These are phyloP conservation scores for Phyllostachys edulis DNA, from an alignment of 176 grass and related monocot species.

Conservation along the genomic window DNA sequence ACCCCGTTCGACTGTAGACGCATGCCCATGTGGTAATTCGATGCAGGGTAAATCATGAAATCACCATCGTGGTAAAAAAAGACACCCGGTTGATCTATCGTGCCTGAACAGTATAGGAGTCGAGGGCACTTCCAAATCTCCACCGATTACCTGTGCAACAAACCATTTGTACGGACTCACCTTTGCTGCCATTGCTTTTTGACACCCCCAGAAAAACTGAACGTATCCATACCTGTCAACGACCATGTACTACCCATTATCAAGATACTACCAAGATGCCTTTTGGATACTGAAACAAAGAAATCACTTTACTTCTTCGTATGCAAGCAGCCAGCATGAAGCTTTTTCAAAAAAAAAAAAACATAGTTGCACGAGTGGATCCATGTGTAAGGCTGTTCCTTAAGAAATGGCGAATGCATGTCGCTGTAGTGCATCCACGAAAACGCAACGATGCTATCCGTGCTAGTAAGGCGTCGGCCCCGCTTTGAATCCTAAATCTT, in stretches of 20 bases:
- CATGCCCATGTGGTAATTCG: not conserved
- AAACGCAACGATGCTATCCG: not conserved
- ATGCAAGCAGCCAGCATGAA: not conserved
- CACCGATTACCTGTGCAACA: not conserved
- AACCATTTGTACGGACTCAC: not conserved
- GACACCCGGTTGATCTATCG: not conserved
- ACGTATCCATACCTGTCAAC: not conserved
- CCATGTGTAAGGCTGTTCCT: not conserved
- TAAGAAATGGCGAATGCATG: not conserved
- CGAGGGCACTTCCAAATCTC: not conserved
- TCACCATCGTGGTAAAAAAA: not conserved
- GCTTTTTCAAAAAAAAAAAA: not conserved
- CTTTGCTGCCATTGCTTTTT: not conserved
- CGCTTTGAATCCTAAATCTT: slow-evolving; percentile 4
- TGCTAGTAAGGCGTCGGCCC: not conserved
- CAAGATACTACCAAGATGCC: not conserved
- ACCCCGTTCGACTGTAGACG: not conserved
- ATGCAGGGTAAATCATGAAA: not conserved
- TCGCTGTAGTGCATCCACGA: not conserved
- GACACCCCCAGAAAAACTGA: not conserved
- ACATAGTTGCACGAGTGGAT: not conserved
- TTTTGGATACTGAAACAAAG: not conserved
- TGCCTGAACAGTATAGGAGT: not conserved
- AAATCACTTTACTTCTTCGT: not conserved
- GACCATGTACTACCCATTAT: not conserved